Evolutionary conservation across 371 early-diverging fungal genomes (phyloP).

Genomic region (Phascolomyces articulosus): DNA sequence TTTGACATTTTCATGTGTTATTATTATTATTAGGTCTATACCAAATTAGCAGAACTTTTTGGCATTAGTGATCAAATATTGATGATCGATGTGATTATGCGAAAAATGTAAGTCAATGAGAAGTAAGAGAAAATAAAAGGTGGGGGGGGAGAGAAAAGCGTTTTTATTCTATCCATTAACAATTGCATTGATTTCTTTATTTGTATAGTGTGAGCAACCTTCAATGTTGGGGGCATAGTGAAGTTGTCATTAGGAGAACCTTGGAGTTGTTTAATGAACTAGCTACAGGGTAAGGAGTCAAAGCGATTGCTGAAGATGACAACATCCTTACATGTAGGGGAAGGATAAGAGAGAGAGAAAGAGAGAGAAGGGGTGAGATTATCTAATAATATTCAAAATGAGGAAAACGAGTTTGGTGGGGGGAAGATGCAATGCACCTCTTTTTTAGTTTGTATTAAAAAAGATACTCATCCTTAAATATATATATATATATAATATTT

Average conservation of each 20-base stretch:
- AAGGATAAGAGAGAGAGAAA: neutral
- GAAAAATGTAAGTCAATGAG: slow-evolving; percentile 71
- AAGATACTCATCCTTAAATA: no score
- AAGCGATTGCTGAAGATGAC: no score
- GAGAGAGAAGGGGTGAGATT: no score
- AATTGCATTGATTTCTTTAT: neutral
- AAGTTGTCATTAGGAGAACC: slow-evolving; percentile 29
- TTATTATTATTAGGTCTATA: slow-evolving; percentile 50
- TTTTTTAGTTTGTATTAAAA: no score
- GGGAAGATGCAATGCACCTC: neutral
- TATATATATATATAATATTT: no score
- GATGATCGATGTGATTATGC: slow-evolving; percentile 69
- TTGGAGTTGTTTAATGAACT: slow-evolving; percentile 75
- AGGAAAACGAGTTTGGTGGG: neutral
- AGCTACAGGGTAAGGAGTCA: slow-evolving; percentile 82
- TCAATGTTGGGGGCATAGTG: slow-evolving; percentile 33
- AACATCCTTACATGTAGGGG: no score
- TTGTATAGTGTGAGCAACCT: slow-evolving; percentile 19
- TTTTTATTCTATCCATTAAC: no score
- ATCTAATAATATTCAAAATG: neutral
- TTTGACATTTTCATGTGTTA: no score
- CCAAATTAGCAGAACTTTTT: slow-evolving; percentile 51
- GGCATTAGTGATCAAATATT: slow-evolving; percentile 58
- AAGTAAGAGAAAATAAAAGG: no score
- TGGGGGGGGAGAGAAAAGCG: no score